phyloP scores from a whole-genome alignment of 2,329 filamentous ascomycete species.

The Cyphellophora attinorum region DNA sequence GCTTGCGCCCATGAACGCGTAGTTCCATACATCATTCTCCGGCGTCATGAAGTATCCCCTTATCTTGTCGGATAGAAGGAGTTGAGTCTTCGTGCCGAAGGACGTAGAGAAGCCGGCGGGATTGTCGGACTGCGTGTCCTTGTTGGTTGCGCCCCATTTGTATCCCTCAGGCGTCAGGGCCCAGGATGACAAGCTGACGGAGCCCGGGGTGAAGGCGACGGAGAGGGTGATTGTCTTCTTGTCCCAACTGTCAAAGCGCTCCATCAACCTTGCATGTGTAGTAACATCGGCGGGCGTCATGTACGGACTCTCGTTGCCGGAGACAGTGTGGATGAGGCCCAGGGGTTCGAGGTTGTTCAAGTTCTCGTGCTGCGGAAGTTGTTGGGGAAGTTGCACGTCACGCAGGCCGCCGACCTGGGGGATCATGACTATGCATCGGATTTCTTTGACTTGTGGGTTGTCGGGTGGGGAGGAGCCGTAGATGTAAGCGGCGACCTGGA shows the following conservation, averaged over 20 bases:
- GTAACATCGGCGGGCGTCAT: conserved; percentile 95
- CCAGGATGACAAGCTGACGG: conserved; percentile 90
- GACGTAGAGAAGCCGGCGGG: conserved; percentile 84
- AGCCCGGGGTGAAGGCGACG: conserved; percentile 92
- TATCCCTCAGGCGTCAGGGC: conserved; percentile 83
- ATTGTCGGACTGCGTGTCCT: conserved; percentile 82
- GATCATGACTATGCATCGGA: conserved; percentile 93
- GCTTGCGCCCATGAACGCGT: conserved; percentile 89
- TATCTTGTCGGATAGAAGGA: conserved; percentile 86
- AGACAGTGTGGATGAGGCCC: conserved; percentile 89
- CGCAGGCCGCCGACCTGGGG: conserved; percentile 91
- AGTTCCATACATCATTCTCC: conserved; percentile 87
- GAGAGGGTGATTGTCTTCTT: conserved; percentile 90
- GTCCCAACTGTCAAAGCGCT: conserved; percentile 70
- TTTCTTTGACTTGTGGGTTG: conserved; percentile 94
- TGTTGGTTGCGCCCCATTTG: conserved; percentile 96
- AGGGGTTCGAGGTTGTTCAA: conserved; percentile 79
- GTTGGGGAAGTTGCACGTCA: conserved; percentile 80
- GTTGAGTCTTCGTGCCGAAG: conserved; percentile 92
- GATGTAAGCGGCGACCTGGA: conserved; percentile 91
- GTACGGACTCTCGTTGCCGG: conserved; percentile 89
- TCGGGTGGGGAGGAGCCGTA: conserved; percentile 89
- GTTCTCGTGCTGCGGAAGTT: conserved; percentile 86
- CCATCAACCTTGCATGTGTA: conserved; percentile 82
- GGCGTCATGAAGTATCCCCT: conserved; percentile 94